These are phyloP conservation scores for Talaromyces sp. DNA, from an alignment of 2,329 filamentous ascomycete genomes.

Conservation along the genomic window DNA sequence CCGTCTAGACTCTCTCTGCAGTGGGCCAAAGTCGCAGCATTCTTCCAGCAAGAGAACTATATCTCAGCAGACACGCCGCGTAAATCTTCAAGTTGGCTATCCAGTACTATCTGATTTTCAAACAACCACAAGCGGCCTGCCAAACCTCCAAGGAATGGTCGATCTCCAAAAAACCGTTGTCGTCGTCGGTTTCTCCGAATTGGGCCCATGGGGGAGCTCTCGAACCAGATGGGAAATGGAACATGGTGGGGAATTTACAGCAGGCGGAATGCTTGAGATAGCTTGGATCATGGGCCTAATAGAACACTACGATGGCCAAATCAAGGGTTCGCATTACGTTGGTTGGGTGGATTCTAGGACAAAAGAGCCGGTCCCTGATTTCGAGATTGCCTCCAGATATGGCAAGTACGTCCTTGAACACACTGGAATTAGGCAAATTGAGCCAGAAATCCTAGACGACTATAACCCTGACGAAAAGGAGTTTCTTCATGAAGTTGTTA, in stretches of 20 bases:
- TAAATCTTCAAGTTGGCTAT: slow-evolving; percentile 84
- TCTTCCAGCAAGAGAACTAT: not conserved
- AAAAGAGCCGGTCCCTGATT: slow-evolving; percentile 82
- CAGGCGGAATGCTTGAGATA: slow-evolving; percentile 98
- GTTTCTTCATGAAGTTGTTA: slow-evolving; percentile 92
- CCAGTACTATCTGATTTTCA: slow-evolving; percentile 43
- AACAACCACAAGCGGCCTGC: slow-evolving; percentile 58
- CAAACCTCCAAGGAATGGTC: slow-evolving; percentile 96
- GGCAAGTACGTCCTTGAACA: slow-evolving; percentile 96
- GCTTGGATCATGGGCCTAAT: slow-evolving; percentile 99
- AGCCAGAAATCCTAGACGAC: slow-evolving; percentile 86
- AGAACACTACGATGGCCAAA: slow-evolving; percentile 97
- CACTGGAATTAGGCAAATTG: slow-evolving; percentile 93
- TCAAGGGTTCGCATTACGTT: slow-evolving; percentile 91
- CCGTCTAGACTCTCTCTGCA: slow-evolving; percentile 65
- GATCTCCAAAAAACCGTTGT: slow-evolving; percentile 97
- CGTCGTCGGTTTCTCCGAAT: slow-evolving; percentile 91
- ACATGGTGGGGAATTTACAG: slow-evolving; percentile 88
- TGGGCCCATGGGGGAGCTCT: slow-evolving; percentile 95
- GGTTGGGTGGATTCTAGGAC: slow-evolving; percentile 95
- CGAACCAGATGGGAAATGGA: slow-evolving; percentile 99
- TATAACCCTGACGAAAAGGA: slow-evolving; percentile 94
- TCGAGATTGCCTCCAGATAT: slow-evolving; percentile 64
- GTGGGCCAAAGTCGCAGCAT: not conserved
- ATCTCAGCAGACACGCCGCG: slow-evolving; percentile 53